Evolutionary conservation across 192 early-diverging fungal genomes (phyloP).

Genomic region (Spizellomyces punctatus): DNA sequence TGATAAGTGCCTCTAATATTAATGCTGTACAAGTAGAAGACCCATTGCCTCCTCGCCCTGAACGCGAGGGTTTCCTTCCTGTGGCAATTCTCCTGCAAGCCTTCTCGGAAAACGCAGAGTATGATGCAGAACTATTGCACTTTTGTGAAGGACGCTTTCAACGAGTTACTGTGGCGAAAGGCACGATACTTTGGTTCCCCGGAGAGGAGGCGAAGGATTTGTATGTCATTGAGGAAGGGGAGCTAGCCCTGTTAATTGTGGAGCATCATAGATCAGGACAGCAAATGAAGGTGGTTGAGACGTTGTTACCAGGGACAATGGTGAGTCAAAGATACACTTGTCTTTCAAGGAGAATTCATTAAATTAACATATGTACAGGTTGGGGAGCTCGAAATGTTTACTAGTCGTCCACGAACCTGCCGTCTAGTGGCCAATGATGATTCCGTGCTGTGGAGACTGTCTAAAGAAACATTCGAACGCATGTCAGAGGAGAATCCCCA

Average conservation of each 20-base stretch:
- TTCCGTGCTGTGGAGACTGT: slow-evolving; percentile 75
- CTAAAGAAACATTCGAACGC: slow-evolving; percentile 63
- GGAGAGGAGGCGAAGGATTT: slow-evolving; percentile 64
- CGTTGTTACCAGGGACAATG: slow-evolving; percentile 88
- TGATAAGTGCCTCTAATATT: neutral
- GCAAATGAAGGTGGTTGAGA: slow-evolving; percentile 66
- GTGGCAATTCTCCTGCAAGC: slow-evolving; percentile 38
- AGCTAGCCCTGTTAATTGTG: slow-evolving; percentile 56
- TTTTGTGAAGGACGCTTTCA: slow-evolving; percentile 52
- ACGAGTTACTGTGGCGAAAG: slow-evolving; percentile 53
- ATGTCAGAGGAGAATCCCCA: slow-evolving; percentile 70
- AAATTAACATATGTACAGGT: slow-evolving; percentile 29
- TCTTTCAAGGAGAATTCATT: neutral
- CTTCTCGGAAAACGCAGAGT: slow-evolving; percentile 28
- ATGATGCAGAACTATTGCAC: slow-evolving; percentile 17
- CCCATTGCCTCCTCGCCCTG: neutral
- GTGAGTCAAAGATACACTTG: slow-evolving; percentile 32
- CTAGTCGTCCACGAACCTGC: slow-evolving; percentile 37
- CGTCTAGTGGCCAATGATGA: slow-evolving; percentile 60
- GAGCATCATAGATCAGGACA: slow-evolving; percentile 17
- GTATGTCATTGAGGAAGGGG: slow-evolving; percentile 78
- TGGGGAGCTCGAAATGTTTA: slow-evolving; percentile 84
- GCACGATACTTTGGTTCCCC: slow-evolving; percentile 68
- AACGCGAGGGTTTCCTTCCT: slow-evolving; percentile 9
- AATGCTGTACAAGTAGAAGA: neutral